Percentiles rank a stretch among this genome's conserved stretches.
Evolutionary conservation across 352 stramenopile species (phyloP).

Genomic region (Pythium sp.): DNA sequence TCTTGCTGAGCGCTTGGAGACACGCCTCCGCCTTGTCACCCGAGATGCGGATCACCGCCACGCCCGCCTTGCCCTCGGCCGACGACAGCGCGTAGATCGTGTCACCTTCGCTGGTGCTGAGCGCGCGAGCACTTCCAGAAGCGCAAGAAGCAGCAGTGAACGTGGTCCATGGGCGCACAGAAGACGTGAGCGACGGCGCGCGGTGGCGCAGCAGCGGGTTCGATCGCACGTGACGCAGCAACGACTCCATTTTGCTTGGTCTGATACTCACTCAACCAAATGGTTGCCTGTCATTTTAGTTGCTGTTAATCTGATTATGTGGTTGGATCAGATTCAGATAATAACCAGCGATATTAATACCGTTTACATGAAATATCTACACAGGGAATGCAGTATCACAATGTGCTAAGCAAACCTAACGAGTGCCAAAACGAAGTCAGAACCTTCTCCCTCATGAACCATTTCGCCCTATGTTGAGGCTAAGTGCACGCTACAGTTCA

Average conservation of each 20-base stretch:
- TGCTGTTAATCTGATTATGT: neutral
- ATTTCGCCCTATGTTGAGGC: no score
- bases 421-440: no score
- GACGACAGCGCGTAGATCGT: conserved; percentile 92
- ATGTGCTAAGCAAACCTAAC: no score
- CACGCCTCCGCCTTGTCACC: conserved; percentile 65
- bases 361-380: no score
- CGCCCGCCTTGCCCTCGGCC: conserved; percentile 75
- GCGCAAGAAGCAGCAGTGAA: neutral
- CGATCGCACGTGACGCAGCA: neutral
- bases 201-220: neutral
- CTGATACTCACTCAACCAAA: neutral
- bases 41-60: conserved; percentile 89
- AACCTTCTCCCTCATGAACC: no score
- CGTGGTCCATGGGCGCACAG: neutral
- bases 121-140: neutral
- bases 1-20: conserved; percentile 57
- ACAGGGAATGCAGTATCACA: no score
- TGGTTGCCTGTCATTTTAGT: neutral
- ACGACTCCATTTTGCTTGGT: neutral
- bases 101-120: conserved; percentile 44
- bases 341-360: no score
- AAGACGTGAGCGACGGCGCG: neutral
- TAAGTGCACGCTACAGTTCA: no score
- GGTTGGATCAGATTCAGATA: neutral